These are phyloP conservation scores for Straminergon stramineum DNA, from an alignment of 225 moss, liverwort and hornwort genomes.

Conservation along the genomic window DNA sequence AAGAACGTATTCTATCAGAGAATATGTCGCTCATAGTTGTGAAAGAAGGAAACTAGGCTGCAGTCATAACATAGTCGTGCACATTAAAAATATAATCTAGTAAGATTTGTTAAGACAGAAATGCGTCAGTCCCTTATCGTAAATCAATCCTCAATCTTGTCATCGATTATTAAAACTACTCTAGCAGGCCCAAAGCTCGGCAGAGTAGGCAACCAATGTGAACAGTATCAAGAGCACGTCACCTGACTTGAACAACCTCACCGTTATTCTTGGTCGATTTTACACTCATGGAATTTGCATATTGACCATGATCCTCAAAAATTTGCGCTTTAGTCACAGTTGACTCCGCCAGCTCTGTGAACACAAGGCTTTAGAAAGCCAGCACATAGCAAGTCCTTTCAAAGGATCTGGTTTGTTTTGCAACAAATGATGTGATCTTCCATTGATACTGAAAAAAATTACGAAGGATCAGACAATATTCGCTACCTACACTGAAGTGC, in stretches of 20 bases:
- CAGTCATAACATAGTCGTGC: not conserved
- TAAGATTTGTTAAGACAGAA: not conserved
- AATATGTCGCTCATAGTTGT: not conserved
- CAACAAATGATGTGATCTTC: not conserved
- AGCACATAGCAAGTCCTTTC: not conserved
- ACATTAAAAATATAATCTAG: not conserved
- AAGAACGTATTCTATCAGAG: not conserved
- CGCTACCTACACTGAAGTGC: not conserved
- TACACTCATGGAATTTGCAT: not conserved
- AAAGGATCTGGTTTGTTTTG: not conserved
- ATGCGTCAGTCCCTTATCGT: not conserved
- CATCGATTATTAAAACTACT: not conserved
- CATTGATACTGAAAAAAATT: not conserved
- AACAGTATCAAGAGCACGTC: not conserved
- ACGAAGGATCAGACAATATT: not conserved
- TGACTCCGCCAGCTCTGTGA: conserved; percentile 20
- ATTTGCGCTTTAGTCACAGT: not conserved
- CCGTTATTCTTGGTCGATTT: not conserved
- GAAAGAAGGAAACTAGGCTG: not conserved
- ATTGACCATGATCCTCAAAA: conserved; percentile 18
- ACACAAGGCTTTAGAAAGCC: not conserved
- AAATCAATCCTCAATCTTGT: not conserved
- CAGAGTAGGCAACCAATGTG: not conserved
- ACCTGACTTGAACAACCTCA: not conserved
- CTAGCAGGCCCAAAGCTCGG: not conserved